Evolutionary conservation across 192 early-diverging fungal species (phyloP), one percentile per base, ranked within the genome.

Genomic region (Podila epigama): DNA sequence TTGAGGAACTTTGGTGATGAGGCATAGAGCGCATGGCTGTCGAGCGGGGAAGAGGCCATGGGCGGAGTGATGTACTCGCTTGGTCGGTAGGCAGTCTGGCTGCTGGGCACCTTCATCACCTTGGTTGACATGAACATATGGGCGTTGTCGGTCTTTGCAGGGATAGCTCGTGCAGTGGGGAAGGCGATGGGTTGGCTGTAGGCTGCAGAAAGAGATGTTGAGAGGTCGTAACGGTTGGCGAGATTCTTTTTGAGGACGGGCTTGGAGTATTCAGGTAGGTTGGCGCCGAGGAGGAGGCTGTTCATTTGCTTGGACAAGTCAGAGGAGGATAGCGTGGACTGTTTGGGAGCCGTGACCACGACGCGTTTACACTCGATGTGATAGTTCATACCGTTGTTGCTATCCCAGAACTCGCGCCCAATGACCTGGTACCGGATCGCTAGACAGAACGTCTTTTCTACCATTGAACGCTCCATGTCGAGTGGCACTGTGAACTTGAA

Each of bases 331-430:
- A 35, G 4, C 29, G 28, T 25, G 12, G 52, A 13, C 52, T 31
- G 29, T 28, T 27, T 34, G 5, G 65, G 27, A 33, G 55, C 60
- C 20, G 52, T 60, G 2, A 75, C 72, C 5, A 75, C 63, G 9
- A 69, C 59, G 15, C 65, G 68, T 10, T 82, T 80, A 29, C 84
- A 71, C 12, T 83, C 77, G 54, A 93, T 81, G 56, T 88, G 82
- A 80, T 95, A 96, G 85, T 98, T 98, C 57, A 75, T 75, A n/a
- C 93, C 92, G 52, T 71, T 63, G 86, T 98, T 98, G 83, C 95
- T 98, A 84, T 98, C 97, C 97, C 97, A 98, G 79, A 88, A 87
- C 78, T 93, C 91, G 27, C 58, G 65, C 5, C 88, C 89, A 25
- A 79, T 83, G 25, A 96, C 94, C n/a, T 71, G 81, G 75, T 94